A percentile compares a stretch with the other conserved stretches of the same genome.
Evolutionary conservation across 805 yeast species (phyloP).

Genomic region (Metschnikowia santaceciliae): DNA sequence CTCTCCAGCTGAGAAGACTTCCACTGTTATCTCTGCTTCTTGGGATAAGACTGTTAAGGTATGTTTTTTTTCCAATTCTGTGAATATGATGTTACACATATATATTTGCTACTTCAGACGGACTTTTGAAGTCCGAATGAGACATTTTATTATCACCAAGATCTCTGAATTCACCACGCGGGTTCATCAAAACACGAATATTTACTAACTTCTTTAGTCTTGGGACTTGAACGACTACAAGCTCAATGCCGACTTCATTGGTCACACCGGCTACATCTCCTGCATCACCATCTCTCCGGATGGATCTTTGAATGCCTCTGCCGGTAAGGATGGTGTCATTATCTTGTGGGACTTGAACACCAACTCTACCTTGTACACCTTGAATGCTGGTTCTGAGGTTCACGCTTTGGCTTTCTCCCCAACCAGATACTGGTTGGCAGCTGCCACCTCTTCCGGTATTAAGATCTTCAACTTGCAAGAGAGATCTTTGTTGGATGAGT

Average conservation of each 20-base stretch:
- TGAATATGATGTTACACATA: conserved; percentile 67
- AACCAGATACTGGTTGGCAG: conserved; percentile 99
- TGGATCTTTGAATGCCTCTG: conserved; percentile 98
- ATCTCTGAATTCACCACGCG: conserved; percentile 73
- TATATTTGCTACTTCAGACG: conserved; percentile 99
- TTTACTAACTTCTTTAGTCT: conserved; percentile 65
- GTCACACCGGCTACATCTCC: conserved; percentile 99
- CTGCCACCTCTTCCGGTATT: conserved; percentile 97
- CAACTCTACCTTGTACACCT: conserved; percentile 84
- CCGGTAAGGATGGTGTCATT: conserved; percentile 99
- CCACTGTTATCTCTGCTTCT: conserved; percentile 93
- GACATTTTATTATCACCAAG: conserved; percentile 95
- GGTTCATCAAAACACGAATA: neutral
- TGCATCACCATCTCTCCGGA: conserved; percentile 98
- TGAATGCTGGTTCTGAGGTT: conserved; percentile 93
- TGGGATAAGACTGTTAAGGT: conserved; percentile 99
- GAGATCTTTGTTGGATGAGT: conserved; percentile 90
- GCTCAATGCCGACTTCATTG: conserved; percentile 93
- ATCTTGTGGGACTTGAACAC: conserved; percentile 96
- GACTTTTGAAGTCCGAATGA: conserved; percentile 70
- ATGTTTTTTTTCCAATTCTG: conserved; percentile 45
- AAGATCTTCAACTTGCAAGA: conserved; percentile 97
- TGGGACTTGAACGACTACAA: conserved; percentile 88
- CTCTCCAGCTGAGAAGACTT: conserved; percentile 75
- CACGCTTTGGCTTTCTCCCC: conserved; percentile 99